These are phyloP conservation scores for Cercospora janseana DNA, from an alignment of 2,329 filamentous ascomycete genomes.

Conservation along the genomic window DNA sequence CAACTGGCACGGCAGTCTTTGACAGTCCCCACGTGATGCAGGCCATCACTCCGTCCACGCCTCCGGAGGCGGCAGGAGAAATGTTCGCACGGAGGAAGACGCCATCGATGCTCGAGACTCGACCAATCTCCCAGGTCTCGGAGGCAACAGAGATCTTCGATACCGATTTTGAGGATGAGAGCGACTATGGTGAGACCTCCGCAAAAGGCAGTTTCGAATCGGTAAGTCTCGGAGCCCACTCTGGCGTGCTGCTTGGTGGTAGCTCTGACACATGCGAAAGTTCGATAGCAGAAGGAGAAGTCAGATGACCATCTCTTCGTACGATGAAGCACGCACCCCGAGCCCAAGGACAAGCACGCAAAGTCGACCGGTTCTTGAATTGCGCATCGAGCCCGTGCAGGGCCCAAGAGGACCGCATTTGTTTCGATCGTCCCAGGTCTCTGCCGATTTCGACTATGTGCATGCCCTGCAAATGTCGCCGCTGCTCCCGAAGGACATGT, in stretches of 20 bases:
- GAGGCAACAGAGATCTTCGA: conserved; percentile 75
- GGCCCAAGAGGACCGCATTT: conserved; percentile 84
- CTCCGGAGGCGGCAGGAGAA: conserved; percentile 45
- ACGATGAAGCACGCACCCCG: conserved; percentile 79
- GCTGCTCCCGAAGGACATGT: conserved; percentile 62
- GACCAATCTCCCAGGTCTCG: conserved; percentile 51
- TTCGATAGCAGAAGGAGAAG: conserved; percentile 63
- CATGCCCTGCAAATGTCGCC: conserved; percentile 68
- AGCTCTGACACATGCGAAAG: conserved; percentile 30
- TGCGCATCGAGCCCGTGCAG: conserved; percentile 67
- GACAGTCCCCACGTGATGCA: conserved; percentile 37
- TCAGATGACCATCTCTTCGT: conserved; percentile 82
- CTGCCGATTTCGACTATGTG: conserved; percentile 52
- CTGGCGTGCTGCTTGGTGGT: not conserved
- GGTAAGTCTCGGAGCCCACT: conserved; percentile 52
- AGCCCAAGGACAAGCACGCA: conserved; percentile 57
- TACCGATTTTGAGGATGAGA: conserved; percentile 69
- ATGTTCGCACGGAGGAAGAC: conserved; percentile 51
- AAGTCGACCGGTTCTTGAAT: conserved; percentile 56
- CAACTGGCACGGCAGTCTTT: conserved; percentile 4
- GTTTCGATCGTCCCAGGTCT: conserved; percentile 69
- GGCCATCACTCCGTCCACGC: conserved; percentile 47
- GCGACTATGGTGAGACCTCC: conserved; percentile 54
- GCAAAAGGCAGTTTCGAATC: conserved; percentile 68
- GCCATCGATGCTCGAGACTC: conserved; percentile 60